phyloP scores from a whole-genome alignment of 1,139 yeast species.

The Debaryomyces udenii region DNA sequence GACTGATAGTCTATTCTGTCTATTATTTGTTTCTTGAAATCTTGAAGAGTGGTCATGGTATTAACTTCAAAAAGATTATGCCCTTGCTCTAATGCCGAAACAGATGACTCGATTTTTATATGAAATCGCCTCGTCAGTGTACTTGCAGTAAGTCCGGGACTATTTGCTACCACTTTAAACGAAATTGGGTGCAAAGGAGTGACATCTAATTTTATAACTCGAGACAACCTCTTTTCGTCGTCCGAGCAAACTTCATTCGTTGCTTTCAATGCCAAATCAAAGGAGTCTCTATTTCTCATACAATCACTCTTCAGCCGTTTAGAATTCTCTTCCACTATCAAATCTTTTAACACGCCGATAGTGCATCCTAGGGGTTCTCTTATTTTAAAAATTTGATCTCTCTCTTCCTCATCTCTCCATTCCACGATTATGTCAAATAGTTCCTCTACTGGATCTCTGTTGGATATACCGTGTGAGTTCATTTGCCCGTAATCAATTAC shows the following conservation, averaged over 20 bases:
- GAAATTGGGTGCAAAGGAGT: slow-evolving; percentile 27
- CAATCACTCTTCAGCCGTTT: slow-evolving; percentile 8
- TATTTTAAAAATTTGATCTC: slow-evolving; percentile 15
- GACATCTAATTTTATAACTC: slow-evolving; percentile 32
- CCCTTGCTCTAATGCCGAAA: slow-evolving; percentile 25
- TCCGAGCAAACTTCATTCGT: slow-evolving; percentile 17
- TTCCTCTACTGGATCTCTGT: slow-evolving; percentile 26
- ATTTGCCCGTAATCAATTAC: slow-evolving; percentile 29
- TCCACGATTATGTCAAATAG: slow-evolving; percentile 27
- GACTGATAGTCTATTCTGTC: slow-evolving; percentile 27
- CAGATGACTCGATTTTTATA: slow-evolving; percentile 21
- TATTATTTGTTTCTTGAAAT: slow-evolving; percentile 27
- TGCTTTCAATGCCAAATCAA: slow-evolving; percentile 14
- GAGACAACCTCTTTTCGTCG: slow-evolving; percentile 19
- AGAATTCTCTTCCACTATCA: slow-evolving; percentile 21
- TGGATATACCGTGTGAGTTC: slow-evolving; percentile 22
- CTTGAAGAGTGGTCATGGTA: slow-evolving; percentile 23
- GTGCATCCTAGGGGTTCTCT: slow-evolving; percentile 31
- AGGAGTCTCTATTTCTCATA: slow-evolving; percentile 1
- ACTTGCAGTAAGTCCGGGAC: neutral
- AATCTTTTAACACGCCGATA: slow-evolving; percentile 24
- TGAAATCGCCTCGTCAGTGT: slow-evolving; percentile 15
- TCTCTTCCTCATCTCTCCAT: slow-evolving; percentile 20
- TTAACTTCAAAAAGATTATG: slow-evolving; percentile 29
- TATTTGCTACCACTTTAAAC: slow-evolving; percentile 13